Evolutionary conservation across 306 rosid species (phyloP).

Genomic region (Vicia villosa): DNA sequence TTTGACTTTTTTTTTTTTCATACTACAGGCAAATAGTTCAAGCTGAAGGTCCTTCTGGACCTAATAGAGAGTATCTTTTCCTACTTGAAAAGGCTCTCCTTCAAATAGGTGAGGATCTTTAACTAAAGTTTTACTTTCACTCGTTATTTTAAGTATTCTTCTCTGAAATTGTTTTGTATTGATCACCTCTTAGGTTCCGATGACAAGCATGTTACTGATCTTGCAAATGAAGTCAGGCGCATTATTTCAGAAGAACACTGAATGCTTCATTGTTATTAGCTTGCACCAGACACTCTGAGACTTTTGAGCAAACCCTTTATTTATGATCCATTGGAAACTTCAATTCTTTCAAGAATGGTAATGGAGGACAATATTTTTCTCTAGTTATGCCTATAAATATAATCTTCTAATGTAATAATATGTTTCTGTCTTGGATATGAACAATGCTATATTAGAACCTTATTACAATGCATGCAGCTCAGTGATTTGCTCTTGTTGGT

Average conservation of each 20-base stretch:
- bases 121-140: background rate
- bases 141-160: conserved; percentile 14
- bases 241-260: conserved; percentile 56
- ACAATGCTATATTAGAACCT: background rate
- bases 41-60: conserved; percentile 91
- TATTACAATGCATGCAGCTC: background rate
- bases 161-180: background rate
- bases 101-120: conserved; percentile 58
- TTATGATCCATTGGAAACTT: conserved; percentile 27
- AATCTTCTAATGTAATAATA: background rate
- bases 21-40: conserved; percentile 64
- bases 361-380: conserved; percentile 5
- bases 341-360: conserved; percentile 25
- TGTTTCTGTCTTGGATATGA: background rate
- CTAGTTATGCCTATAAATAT: background rate
- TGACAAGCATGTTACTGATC: conserved; percentile 74
- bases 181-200: conserved; percentile 52
- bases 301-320: conserved; percentile 3
- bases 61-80: conserved; percentile 85
- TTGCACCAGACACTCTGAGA: background rate
- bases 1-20: background rate
- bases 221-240: conserved; percentile 79
- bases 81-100: conserved; percentile 77
- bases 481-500: no score
- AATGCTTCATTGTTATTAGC: conserved; percentile 32